Base-by-base conservation (phyloP, 2,329 filamentous ascomycete species). In the Calonectria naviculata region DNA sequence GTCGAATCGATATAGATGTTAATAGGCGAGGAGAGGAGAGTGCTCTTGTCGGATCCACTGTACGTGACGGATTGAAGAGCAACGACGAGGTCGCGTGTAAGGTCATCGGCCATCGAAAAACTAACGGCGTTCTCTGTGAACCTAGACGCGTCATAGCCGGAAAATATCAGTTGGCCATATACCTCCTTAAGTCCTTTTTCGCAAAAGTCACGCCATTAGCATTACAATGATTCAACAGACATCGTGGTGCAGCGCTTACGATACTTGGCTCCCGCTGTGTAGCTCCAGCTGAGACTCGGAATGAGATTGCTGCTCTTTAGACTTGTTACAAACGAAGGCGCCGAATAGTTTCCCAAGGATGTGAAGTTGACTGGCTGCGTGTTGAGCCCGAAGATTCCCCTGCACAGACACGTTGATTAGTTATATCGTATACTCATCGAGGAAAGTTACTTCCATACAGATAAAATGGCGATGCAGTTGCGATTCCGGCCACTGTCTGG, bases 1-100 rank as follows among this genome's bases (percentile, higher is more conserved):
- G 63, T 58, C n/a, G 63, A 66, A 28, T 66, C 63, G 47, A 66
- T 66, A 28, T 19, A 66, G 9, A 66, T 66, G 49, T 58, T 66
- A 36, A 66, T 66, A 3, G 63, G 36, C 9, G 63, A 66, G 3
- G 63, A 66, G 13, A 66, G 63, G 21, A 66, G 49, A 2, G 47
- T 66, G 6, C 10, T 36, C n/a, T 66, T 42, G 12, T 66, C 36
- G 26, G 26, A 44, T 28, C 63, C 63, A 15, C 52, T 66, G n/a
- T 66, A 66, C 1, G 63, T 28, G 9, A 66, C 46, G 4, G 47
- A 56, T 31, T 66, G 36, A 9, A 46, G 63, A 19, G 63, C 34
- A 28, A 66, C 49, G 13, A 65, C 63, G 10, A 65, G 63, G 15
- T 65, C 63, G 26, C 63, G 63, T 2, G 63, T 66, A 29, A 66